Percentiles rank a stretch among this genome's conserved stretches.
phyloP scores from a whole-genome alignment of 768 basidiomycete species.

The Melanogaster broomeanus region DNA sequence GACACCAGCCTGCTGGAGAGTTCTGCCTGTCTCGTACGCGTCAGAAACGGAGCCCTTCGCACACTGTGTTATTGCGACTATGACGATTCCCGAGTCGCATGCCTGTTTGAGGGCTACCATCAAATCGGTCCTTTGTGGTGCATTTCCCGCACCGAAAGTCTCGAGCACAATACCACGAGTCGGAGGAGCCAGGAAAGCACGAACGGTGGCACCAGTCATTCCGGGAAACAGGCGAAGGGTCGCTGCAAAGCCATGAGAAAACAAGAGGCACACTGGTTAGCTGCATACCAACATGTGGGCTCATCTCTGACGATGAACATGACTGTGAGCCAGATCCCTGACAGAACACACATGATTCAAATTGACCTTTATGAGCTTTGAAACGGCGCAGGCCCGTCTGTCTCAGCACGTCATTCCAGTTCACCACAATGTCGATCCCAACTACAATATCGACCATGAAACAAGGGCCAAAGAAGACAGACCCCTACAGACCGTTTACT shows the following conservation, averaged over 20 bases:
- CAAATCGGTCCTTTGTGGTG: slow-evolving; percentile 78
- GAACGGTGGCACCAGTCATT: slow-evolving; percentile 72
- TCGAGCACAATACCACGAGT: slow-evolving; percentile 84
- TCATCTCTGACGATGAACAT: slow-evolving; percentile 57
- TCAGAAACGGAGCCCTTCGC: slow-evolving; percentile 83
- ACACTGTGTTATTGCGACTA: slow-evolving; percentile 93
- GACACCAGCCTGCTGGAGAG: slow-evolving; percentile 71
- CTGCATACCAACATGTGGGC: slow-evolving; percentile 72
- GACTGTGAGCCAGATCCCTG: slow-evolving; percentile 11
- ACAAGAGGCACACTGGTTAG: neutral
- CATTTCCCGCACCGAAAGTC: slow-evolving; percentile 93
- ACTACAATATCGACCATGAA: slow-evolving; percentile 43
- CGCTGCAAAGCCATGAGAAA: slow-evolving; percentile 45
- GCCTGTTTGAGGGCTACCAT: slow-evolving; percentile 78
- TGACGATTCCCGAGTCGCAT: slow-evolving; percentile 78
- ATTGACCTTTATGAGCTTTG: slow-evolving; percentile 74
- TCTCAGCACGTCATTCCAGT: slow-evolving; percentile 86
- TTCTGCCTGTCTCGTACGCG: slow-evolving; percentile 78
- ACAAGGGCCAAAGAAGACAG: slow-evolving; percentile 4
- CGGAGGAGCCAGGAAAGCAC: slow-evolving; percentile 73
- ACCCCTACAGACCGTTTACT: slow-evolving; percentile 59
- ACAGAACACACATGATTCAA: neutral
- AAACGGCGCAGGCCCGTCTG: slow-evolving; percentile 81
- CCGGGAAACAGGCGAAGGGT: slow-evolving; percentile 87
- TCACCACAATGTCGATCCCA: slow-evolving; percentile 86